Evolutionary conservation across 2,329 filamentous ascomycete species (phyloP), one percentile per base, ranked within the genome.

Genomic region (Xylariaceae sp.): DNA sequence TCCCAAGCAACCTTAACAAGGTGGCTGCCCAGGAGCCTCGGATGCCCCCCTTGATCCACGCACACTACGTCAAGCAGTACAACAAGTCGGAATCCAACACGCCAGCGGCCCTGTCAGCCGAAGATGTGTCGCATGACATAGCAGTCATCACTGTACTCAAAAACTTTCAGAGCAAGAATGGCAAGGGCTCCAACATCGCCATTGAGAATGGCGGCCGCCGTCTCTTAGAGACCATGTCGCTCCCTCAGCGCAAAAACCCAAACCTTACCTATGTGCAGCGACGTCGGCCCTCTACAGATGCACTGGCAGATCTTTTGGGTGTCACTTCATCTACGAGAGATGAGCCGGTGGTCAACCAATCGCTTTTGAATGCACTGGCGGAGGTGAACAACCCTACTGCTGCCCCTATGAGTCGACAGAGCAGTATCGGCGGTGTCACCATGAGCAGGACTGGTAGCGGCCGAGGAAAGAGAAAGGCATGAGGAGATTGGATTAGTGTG

Each of bases 61-160:
- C 79, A 56, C 82, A 82, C 56, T 85, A 85, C 63, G 80, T 82
- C 61, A 85, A 84, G 74, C 78, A 80, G 11, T 82, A 83, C 61
- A 76, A 79, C 50, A 77, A 78, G 51, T 74, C 77, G 10, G 83
- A 85, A 60, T 80, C 81, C 61, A 85, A 84, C 69, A 82, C 80
- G 37, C 82, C 82, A 1, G 75, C 77, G 0, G 73, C 77, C 13
- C 73, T 85, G 23, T 75, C 77, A 10, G 68, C 74, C 4, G 80
- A 84, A 44, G 82, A 85, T 59, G 76, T 83, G 49, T 73, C 74
- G 37, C 80, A 79, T 6, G 84, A 86, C 55, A 71, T 86, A 34
- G 76, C 79, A 8, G 79, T 87, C 52, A 84, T 88, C 75, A 80
- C 80, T 41, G 77, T 81, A 61, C 80, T 83, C 65, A 80, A 80